Conservation (phyloP, 2,329 filamentous ascomycete species). For the Tolypocladium tundrense region DNA sequence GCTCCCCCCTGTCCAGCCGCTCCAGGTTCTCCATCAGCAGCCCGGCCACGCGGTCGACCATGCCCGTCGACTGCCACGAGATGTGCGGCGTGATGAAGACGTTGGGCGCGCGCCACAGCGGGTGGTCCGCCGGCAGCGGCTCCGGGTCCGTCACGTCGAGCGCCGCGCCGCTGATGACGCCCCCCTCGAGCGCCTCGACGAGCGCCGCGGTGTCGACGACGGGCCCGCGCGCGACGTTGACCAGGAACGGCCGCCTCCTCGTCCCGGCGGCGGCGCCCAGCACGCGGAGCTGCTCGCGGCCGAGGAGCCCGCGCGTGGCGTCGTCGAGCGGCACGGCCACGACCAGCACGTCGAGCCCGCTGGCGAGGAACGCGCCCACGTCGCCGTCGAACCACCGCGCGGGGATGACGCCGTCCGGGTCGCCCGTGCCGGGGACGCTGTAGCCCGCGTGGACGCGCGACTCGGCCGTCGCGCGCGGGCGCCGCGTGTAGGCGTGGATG, state of each 20-base stretch:
- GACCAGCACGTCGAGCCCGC: constrained; percentile 33
- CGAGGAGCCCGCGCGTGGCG: constrained; percentile 29
- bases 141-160: constrained; percentile 66
- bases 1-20: constrained; percentile 12
- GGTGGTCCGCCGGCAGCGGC: constrained; percentile 52
- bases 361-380: constrained; percentile 30
- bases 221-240: constrained; percentile 52
- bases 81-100: constrained; percentile 42
- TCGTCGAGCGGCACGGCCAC: constrained; percentile 30
- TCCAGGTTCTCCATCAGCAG: constrained; percentile 20
- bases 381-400: constrained; percentile 31
- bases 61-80: constrained; percentile 19
- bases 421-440: constrained; percentile 52
- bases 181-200: constrained; percentile 39
- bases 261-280: constrained; percentile 8
- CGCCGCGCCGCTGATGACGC: constrained; percentile 44
- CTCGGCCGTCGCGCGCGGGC: constrained; percentile 46
- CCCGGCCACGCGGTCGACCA: constrained; percentile 13
- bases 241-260: constrained; percentile 35
- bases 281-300: constrained; percentile 30
- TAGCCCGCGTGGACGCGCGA: constrained; percentile 49
- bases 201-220: constrained; percentile 38
- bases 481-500: constrained; percentile 57
- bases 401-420: constrained; percentile 30
- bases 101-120: constrained; percentile 56